Evolutionary conservation across 495 filamentous ascomycete genomes (phyloP).

Genomic region (Patellaria atrata): DNA sequence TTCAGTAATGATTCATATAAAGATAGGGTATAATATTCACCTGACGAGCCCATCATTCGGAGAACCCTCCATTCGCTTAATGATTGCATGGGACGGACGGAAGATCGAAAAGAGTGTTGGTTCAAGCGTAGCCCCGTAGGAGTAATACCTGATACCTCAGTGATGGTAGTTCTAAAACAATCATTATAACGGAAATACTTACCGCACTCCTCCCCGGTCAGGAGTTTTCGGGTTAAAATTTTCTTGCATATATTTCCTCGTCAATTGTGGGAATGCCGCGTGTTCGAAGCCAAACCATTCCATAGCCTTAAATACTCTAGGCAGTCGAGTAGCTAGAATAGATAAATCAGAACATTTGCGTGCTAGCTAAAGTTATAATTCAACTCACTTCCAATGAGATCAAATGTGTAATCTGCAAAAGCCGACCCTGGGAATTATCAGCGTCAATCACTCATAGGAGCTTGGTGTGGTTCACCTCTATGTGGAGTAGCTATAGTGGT

Average conservation of each 20-base stretch:
- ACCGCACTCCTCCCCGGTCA: constrained; percentile 55
- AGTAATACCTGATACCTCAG: constrained; percentile 51
- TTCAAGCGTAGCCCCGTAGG: constrained; percentile 67
- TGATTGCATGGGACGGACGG: constrained; percentile 52
- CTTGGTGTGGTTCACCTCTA: no score
- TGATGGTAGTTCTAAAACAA: neutral
- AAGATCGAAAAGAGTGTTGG: constrained; percentile 61
- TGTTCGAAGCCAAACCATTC: constrained; percentile 57
- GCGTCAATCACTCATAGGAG: neutral
- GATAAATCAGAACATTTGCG: neutral
- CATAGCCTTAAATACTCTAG: constrained; percentile 54
- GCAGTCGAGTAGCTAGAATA: constrained; percentile 30
- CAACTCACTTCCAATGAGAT: constrained; percentile 46
- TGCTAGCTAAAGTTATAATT: neutral
- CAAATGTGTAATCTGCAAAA: constrained; percentile 69
- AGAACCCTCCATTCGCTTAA: constrained; percentile 51
- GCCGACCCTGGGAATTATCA: no score
- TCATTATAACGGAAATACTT: constrained; percentile 6
- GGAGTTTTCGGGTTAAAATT: constrained; percentile 72
- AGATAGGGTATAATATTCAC: constrained; percentile 1
- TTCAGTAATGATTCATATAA: neutral
- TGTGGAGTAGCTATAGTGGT: constrained; percentile 87
- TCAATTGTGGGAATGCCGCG: constrained; percentile 75
- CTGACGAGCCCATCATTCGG: constrained; percentile 81
- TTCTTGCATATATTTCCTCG: constrained; percentile 62